Evolutionary conservation across 78 protist species (phyloP), one percentile per base, ranked within the genome.

Genomic region (Dictyostelium intermedium): DNA sequence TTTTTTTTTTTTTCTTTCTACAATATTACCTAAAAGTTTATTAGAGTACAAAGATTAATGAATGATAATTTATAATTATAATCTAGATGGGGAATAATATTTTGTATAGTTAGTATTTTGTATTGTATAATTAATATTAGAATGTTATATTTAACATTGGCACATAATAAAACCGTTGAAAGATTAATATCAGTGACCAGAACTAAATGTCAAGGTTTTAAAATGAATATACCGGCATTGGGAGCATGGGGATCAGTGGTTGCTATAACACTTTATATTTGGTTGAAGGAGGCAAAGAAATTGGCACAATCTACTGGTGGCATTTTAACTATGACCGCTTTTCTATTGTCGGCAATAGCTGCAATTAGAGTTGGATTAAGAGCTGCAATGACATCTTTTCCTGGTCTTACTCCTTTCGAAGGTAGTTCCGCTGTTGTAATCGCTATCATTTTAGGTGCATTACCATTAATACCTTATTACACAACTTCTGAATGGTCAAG

Each of bases 121-220:
- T 89, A 69, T 80, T 69, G 56, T 32, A 18, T 89, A 13, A 81
- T 89, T 23, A 69, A 89, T 25, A 37, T 63, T 7, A 78, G 94
- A 80, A 89, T 89, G 83, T 80, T 89, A 32, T 89, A 89, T 89
- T 70, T 89, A 13, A 89, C 94, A 32, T 80, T 89, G 56, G 94
- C 76, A 18, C 94, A 89, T 80, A 89, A 89, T 80, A 89, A 80
- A 60, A 89, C 82, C 25, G 32, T 89, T 13, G 94, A 89, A 50
- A 89, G 87, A 27, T 53, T 89, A 9, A 2, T 80, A 13, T 35
- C 73, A 34, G 45, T 63, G 0, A 53, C 84, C 2, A 25, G 60
- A 79, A 32, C 45, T 35, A 80, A 69, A 25, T 34, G 77, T 77
- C 94, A 89, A 35, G 94, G 94, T 8, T 39, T 37, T 18, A 32